phyloP scores from a whole-genome alignment of 768 basidiomycete species.

The Hypholoma fasciculare region DNA sequence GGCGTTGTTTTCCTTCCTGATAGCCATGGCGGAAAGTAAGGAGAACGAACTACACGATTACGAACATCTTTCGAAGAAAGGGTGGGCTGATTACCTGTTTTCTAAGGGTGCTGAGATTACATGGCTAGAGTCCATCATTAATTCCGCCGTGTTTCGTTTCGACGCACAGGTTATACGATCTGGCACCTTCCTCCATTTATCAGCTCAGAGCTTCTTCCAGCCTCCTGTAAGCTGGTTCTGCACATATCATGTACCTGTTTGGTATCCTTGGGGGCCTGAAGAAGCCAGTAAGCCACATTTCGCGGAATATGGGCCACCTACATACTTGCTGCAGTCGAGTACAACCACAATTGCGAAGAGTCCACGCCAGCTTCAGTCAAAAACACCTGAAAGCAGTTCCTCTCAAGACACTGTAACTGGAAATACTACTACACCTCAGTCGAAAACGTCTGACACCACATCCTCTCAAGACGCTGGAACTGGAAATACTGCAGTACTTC shows the following conservation, averaged over 20 bases:
- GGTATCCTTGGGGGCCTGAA: background rate
- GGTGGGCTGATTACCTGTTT: background rate
- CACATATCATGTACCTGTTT: background rate
- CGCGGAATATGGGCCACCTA: background rate
- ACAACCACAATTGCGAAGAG: background rate
- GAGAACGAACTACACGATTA: background rate
- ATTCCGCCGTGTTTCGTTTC: background rate
- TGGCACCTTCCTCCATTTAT: background rate
- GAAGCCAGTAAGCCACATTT: background rate
- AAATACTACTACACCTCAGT: too few species aligned
- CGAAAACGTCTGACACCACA: too few species aligned
- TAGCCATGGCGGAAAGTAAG: background rate
- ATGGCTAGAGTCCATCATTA: background rate
- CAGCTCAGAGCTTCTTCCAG: background rate
- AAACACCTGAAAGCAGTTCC: background rate
- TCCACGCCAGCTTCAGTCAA: background rate
- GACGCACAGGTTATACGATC: background rate
- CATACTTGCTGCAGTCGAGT: background rate
- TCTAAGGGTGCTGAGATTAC: background rate
- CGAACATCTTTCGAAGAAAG: background rate
- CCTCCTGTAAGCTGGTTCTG: background rate
- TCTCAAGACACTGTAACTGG: background rate
- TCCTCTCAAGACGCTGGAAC: too few species aligned
- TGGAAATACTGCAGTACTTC: background rate
- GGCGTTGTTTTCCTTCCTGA: background rate